Percentiles rank a stretch among this genome's conserved stretches.
These are phyloP conservation scores for Rhynchospora pubera DNA, from an alignment of 176 grass and related monocot species.

Conservation along the genomic window DNA sequence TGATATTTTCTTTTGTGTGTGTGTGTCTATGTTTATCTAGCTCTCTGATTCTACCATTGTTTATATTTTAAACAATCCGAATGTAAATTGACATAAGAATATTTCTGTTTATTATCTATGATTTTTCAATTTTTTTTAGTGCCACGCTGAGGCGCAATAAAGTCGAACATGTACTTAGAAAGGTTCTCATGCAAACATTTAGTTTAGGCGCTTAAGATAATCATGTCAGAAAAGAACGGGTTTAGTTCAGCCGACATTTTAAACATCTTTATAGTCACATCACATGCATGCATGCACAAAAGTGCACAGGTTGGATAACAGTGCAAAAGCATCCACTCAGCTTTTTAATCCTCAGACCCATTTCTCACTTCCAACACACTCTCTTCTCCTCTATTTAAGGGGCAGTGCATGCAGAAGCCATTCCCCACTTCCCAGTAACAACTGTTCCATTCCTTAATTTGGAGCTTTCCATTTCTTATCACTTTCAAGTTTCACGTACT, in stretches of 20 bases:
- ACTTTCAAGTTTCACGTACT: no score
- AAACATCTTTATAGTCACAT: conserved; percentile 1
- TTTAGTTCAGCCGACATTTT: not conserved
- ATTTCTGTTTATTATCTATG: no score
- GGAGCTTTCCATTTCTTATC: not conserved
- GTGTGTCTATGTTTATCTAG: no score
- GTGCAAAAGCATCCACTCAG: not conserved
- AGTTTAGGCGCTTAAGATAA: no score
- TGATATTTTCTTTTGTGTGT: no score
- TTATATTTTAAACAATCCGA: no score
- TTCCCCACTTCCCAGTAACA: not conserved
- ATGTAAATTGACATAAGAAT: no score
- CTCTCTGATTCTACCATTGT: no score
- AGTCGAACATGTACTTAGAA: no score
- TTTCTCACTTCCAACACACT: not conserved
- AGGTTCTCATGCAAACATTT: no score
- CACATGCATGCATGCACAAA: not conserved
- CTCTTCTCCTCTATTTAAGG: not conserved
- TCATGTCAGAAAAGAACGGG: not conserved
- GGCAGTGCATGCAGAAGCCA: not conserved
- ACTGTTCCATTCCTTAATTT: conserved; percentile 6
- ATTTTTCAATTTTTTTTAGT: no score
- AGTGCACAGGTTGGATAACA: not conserved
- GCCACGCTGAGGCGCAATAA: no score
- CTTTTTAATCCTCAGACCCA: not conserved